Evolutionary conservation across 805 yeast species (phyloP).

Genomic region (Sugiyamaella smithiae): DNA sequence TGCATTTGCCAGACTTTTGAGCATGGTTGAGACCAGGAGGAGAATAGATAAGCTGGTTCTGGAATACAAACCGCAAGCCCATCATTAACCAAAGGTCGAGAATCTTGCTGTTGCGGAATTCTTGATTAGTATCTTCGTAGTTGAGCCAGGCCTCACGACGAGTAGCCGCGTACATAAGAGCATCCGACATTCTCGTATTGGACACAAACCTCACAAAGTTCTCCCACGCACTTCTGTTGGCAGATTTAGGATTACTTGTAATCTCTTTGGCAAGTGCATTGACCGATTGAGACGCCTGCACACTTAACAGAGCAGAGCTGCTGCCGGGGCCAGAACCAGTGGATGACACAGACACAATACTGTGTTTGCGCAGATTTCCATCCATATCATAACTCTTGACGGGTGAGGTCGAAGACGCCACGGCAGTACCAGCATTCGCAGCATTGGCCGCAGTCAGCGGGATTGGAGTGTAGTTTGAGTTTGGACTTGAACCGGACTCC

Average conservation of each 20-base stretch:
- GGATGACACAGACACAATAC: neutral
- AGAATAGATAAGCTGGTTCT: conserved; percentile 30
- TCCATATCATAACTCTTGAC: neutral
- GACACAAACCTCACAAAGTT: conserved; percentile 19
- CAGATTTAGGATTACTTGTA: neutral
- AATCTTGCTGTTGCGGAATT: conserved; percentile 19
- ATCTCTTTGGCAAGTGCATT: conserved; percentile 1
- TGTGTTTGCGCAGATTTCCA: neutral
- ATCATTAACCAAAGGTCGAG: conserved; percentile 35
- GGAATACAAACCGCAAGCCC: conserved; percentile 29
- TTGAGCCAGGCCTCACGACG: conserved; percentile 34
- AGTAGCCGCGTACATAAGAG: conserved; percentile 29
- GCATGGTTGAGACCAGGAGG: conserved; percentile 21
- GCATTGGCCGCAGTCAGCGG: neutral
- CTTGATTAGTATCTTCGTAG: conserved; percentile 22
- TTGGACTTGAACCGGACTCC: neutral
- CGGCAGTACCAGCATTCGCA: neutral
- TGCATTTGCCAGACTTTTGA: conserved; percentile 10
- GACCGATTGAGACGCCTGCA: conserved; percentile 5
- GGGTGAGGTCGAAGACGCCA: neutral
- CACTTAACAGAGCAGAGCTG: conserved; percentile 1
- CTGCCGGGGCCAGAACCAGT: neutral
- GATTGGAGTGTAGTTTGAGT: neutral
- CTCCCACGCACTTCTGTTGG: conserved; percentile 18
- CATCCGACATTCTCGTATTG: conserved; percentile 24